A percentile compares a stretch with the other conserved stretches of the same genome.
Evolutionary conservation across 768 basidiomycete genomes (phyloP).

Genomic region (Psilocybe subaeruginosa): DNA sequence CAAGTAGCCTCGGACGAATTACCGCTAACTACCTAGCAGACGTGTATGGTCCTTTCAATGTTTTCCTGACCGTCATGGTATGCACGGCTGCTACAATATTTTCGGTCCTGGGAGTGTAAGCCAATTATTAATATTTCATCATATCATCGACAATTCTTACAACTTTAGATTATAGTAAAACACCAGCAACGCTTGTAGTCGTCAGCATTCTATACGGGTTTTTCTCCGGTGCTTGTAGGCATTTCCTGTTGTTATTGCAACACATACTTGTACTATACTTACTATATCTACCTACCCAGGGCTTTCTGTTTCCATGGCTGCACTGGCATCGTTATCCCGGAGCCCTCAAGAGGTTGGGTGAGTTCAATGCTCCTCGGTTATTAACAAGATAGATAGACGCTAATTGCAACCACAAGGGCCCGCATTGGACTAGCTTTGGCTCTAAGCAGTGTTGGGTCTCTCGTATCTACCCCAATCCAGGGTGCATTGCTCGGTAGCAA

Average conservation of each 20-base stretch:
- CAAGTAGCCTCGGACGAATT: not conserved
- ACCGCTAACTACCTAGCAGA: not conserved
- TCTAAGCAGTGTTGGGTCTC: no score
- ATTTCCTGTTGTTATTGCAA: not conserved
- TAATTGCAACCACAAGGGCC: no score
- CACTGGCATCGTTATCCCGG: not conserved
- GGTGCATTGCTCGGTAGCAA: no score
- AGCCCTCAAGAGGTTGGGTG: not conserved
- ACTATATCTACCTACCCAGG: not conserved
- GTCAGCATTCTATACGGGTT: not conserved
- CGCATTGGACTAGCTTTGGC: no score
- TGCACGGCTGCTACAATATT: not conserved
- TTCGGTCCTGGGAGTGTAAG: not conserved
- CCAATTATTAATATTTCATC: no score
- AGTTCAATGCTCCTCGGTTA: not conserved
- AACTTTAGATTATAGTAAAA: not conserved
- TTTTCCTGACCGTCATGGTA: not conserved
- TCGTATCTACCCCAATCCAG: no score
- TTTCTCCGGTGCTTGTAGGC: constrained; percentile 1
- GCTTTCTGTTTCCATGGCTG: not conserved
- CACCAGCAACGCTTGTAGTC: not conserved
- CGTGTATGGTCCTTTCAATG: not conserved
- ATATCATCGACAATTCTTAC: not conserved
- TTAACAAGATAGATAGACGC: no score
- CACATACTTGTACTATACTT: no score